These are phyloP conservation scores for Erysimum cheiri DNA, from an alignment of 441 rosid species.

Conservation along the genomic window DNA sequence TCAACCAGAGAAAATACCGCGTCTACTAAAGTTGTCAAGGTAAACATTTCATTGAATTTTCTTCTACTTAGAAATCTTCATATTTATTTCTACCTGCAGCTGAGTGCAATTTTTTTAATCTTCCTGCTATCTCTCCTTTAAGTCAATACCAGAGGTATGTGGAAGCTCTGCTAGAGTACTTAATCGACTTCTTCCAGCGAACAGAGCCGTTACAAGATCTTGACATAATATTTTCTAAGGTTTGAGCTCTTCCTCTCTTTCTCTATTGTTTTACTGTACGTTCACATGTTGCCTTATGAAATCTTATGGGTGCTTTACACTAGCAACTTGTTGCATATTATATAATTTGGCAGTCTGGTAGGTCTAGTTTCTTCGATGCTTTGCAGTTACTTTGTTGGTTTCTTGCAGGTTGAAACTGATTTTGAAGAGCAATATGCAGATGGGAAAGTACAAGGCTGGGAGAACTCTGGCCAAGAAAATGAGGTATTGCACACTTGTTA, in stretches of 20 bases:
- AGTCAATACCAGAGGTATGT: constrained; percentile 83
- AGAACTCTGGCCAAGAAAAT: constrained; percentile 59
- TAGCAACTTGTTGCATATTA: not conserved
- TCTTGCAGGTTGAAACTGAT: constrained; percentile 66
- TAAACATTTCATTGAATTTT: constrained; percentile 37
- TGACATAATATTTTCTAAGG: constrained; percentile 84
- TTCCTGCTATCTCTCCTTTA: constrained; percentile 35
- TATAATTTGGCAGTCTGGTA: constrained; percentile 6
- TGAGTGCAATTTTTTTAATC: constrained; percentile 24
- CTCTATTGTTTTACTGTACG: constrained; percentile 1
- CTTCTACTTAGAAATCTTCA: constrained; percentile 14
- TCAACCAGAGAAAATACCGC: constrained; percentile 60
- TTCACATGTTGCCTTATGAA: constrained; percentile 7
- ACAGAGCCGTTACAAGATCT: constrained; percentile 95
- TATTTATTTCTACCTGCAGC: constrained; percentile 29
- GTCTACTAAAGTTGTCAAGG: constrained; percentile 70
- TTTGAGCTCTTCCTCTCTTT: constrained; percentile 30
- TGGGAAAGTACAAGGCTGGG: constrained; percentile 67
- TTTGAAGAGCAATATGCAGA: constrained; percentile 79
- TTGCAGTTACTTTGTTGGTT: constrained; percentile 24
- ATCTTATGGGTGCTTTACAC: constrained; percentile 3
- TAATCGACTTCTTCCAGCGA: constrained; percentile 75
- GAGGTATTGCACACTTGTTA: constrained; percentile 31
- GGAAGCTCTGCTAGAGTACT: constrained; percentile 79
- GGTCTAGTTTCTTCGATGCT: constrained; percentile 6